phyloP scores from a whole-genome alignment of 1,284 basidiomycete genomes.

The Grifola frondosa region DNA sequence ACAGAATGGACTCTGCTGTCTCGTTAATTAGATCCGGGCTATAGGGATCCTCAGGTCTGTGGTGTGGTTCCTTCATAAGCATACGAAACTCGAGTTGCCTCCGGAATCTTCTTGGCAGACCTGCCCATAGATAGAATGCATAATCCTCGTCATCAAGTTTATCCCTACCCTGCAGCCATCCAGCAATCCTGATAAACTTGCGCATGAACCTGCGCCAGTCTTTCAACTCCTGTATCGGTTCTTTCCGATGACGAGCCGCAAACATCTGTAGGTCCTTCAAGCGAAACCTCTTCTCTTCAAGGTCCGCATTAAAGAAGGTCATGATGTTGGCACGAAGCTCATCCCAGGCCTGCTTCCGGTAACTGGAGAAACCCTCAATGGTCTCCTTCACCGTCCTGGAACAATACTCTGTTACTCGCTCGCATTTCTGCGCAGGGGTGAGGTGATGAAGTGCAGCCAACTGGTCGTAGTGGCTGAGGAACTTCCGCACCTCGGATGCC shows the following conservation, averaged over 20 bases:
- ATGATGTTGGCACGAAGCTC: neutral
- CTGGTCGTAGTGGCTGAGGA: constrained; percentile 1
- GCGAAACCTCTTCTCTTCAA: constrained; percentile 2
- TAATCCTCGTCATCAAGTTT: neutral
- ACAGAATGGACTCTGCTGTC: neutral
- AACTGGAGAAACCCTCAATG: constrained; percentile 1
- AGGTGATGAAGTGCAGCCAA: constrained; percentile 2
- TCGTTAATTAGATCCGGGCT: neutral
- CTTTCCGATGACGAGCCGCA: neutral
- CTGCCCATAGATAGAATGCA: constrained; percentile 1
- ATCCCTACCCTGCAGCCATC: neutral
- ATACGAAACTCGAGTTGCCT: neutral
- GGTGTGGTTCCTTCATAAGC: constrained; percentile 1
- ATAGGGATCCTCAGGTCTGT: neutral
- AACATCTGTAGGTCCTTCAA: neutral
- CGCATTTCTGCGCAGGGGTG: constrained; percentile 2
- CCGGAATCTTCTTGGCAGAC: neutral
- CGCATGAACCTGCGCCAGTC: neutral
- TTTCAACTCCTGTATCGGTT: neutral
- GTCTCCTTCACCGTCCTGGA: constrained; percentile 1
- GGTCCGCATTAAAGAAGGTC: constrained; percentile 5
- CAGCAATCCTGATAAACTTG: constrained; percentile 2
- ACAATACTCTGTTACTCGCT: constrained; percentile 3
- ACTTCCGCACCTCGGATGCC: neutral
- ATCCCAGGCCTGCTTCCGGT: neutral